These are phyloP conservation scores for Cardiospermum halicacabum DNA, from an alignment of 345 rosid genomes.

Conservation along the genomic window DNA sequence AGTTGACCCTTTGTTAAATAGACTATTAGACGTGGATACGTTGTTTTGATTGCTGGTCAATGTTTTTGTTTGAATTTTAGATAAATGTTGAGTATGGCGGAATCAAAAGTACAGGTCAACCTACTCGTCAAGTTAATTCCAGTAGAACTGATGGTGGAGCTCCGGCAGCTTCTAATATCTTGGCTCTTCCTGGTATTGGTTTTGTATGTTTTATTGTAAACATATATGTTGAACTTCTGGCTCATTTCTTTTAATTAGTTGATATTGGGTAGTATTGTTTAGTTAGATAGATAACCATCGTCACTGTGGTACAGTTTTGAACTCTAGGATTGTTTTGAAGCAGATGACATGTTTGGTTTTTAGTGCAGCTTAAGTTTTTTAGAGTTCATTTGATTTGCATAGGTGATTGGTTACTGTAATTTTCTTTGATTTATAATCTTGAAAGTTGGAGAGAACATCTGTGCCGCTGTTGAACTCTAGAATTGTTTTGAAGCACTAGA, in stretches of 20 bases:
- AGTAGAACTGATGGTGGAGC: constrained; percentile 18
- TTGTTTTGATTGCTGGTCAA: not conserved
- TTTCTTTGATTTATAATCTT: not conserved
- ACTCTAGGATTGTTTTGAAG: not conserved
- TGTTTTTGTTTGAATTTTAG: constrained; percentile 28
- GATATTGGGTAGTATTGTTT: not conserved
- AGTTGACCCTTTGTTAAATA: not conserved
- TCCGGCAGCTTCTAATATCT: constrained; percentile 47
- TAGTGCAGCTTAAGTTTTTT: not conserved
- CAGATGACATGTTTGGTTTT: not conserved
- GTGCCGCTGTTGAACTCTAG: too few relatives aligned
- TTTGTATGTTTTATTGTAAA: not conserved
- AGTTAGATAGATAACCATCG: too few relatives aligned
- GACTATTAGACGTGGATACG: too few relatives aligned
- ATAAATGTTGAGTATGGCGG: constrained; percentile 60
- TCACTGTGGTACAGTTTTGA: not conserved
- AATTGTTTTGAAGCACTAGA: too few relatives aligned
- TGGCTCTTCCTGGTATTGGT: constrained; percentile 65
- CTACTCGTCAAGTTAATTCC: constrained; percentile 34
- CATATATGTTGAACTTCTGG: not conserved
- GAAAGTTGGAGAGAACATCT: not conserved
- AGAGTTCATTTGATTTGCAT: not conserved
- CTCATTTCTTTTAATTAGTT: not conserved
- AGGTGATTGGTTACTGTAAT: not conserved
- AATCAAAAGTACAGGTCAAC: constrained; percentile 38